Percentiles rank a stretch among this genome's conserved stretches.
phyloP scores from a whole-genome alignment of 2,329 filamentous ascomycete species.

The Talaromyces marneffei region DNA sequence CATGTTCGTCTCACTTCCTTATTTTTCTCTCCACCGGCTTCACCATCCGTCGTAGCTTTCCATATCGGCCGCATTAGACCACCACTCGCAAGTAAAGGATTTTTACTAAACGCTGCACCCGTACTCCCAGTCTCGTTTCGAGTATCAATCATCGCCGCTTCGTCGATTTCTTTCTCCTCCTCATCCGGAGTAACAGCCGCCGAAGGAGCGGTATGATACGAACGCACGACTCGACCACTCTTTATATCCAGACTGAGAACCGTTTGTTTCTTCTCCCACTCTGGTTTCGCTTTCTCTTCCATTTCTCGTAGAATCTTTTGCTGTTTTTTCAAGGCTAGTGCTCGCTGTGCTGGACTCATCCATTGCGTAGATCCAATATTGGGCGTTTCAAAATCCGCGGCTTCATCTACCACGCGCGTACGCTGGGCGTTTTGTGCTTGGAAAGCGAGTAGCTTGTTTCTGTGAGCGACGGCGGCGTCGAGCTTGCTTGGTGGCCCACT shows the following conservation, averaged over 20 bases:
- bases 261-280: slow-evolving; percentile 81
- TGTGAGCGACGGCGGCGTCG: slow-evolving; percentile 66
- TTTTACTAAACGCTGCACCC: slow-evolving; percentile 37
- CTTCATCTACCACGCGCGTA: slow-evolving; percentile 82
- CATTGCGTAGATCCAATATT: slow-evolving; percentile 64
- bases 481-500: slow-evolving; percentile 49
- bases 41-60: slow-evolving; percentile 31
- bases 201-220: slow-evolving; percentile 30
- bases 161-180: slow-evolving; percentile 17
- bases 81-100: slow-evolving; percentile 40
- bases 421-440: slow-evolving; percentile 80
- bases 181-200: slow-evolving; percentile 20
- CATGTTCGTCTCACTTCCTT: slow-evolving; percentile 39
- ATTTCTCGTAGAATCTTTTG: slow-evolving; percentile 77
- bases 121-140: slow-evolving; percentile 19
- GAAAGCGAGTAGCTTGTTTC: slow-evolving; percentile 73
- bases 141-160: slow-evolving; percentile 11
- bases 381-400: slow-evolving; percentile 64
- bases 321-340: slow-evolving; percentile 75
- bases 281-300: slow-evolving; percentile 77
- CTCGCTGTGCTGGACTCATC: slow-evolving; percentile 77
- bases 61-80: slow-evolving; percentile 42
- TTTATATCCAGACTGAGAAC: slow-evolving; percentile 80
- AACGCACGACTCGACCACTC: slow-evolving; percentile 66
- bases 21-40: slow-evolving; percentile 21